These are phyloP conservation scores for Alternaria triticina DNA, from an alignment of 2,329 filamentous ascomycete species.

Conservation along the genomic window DNA sequence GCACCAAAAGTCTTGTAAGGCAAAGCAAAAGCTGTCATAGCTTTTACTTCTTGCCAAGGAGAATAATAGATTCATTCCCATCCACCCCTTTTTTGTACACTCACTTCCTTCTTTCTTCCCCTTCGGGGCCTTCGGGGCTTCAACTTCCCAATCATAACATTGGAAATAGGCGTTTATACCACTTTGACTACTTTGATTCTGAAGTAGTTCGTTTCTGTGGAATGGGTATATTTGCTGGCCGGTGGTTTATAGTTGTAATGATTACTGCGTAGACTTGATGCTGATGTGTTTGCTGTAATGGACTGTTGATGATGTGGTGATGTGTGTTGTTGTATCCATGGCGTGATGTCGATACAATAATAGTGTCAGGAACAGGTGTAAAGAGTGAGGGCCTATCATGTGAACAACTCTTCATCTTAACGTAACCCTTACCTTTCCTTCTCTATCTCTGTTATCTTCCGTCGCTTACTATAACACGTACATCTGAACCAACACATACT, in stretches of 20 bases:
- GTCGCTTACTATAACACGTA: no score
- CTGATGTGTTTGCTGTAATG: background rate
- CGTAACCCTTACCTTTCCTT: no score
- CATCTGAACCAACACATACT: no score
- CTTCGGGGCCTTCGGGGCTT: background rate
- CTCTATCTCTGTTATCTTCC: no score
- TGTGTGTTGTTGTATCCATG: background rate
- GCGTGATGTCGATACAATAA: no score
- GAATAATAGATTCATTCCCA: slow-evolving; percentile 28
- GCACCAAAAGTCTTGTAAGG: slow-evolving; percentile 43
- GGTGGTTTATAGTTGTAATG: slow-evolving; percentile 23
- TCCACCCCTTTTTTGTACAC: slow-evolving; percentile 20
- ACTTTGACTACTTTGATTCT: slow-evolving; percentile 3
- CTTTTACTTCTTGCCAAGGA: slow-evolving; percentile 24
- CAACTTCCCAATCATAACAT: background rate
- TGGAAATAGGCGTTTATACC: slow-evolving; percentile 6
- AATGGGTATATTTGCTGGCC: slow-evolving; percentile 10
- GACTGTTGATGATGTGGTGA: background rate
- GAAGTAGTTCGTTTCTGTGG: slow-evolving; percentile 2
- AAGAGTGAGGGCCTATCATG: no score
- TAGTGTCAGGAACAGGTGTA: no score
- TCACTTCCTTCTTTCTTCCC: background rate
- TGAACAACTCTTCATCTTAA: no score
- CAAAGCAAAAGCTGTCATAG: slow-evolving; percentile 12
- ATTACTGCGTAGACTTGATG: slow-evolving; percentile 14